Conservation (phyloP, 2,329 filamentous ascomycete species). For the Exophiala spinifera region DNA sequence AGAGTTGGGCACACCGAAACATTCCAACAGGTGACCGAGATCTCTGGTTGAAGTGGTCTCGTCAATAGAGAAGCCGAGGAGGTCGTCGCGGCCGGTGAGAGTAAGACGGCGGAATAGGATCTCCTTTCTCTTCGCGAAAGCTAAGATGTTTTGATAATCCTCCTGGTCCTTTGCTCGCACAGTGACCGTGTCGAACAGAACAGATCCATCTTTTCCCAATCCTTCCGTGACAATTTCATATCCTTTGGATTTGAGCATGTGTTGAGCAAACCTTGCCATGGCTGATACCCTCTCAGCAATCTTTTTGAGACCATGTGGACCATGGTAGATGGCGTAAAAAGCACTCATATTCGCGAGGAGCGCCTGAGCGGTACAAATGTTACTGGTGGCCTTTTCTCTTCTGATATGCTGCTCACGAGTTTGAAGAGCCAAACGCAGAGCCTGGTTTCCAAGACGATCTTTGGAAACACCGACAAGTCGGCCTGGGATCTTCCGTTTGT, state of each 20-base stretch:
- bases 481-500: constrained; percentile 92
- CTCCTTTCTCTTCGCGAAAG: constrained; percentile 48
- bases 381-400: constrained; percentile 94
- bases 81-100: constrained; percentile 37
- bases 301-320: constrained; percentile 73
- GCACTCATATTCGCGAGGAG: constrained; percentile 93
- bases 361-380: constrained; percentile 94
- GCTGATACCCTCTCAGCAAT: constrained; percentile 78
- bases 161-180: constrained; percentile 52
- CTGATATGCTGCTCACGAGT: constrained; percentile 95
- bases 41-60: constrained; percentile 53
- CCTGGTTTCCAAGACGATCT: constrained; percentile 77
- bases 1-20: constrained; percentile 33
- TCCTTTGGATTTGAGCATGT: constrained; percentile 60
- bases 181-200: constrained; percentile 77
- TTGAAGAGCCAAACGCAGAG: constrained; percentile 80
- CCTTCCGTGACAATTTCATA: constrained; percentile 60
- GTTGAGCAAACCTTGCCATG: constrained; percentile 67
- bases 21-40: constrained; percentile 32
- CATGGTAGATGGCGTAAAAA: constrained; percentile 92
- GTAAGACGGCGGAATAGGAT: constrained; percentile 54
- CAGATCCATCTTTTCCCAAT: constrained; percentile 54
- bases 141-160: constrained; percentile 46
- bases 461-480: constrained; percentile 88
- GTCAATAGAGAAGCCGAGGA: constrained; percentile 73